A percentile compares a stretch with the other conserved stretches of the same genome.
These are phyloP conservation scores for Bruguiera parviflora DNA, from an alignment of 345 rosid genomes.

Conservation along the genomic window DNA sequence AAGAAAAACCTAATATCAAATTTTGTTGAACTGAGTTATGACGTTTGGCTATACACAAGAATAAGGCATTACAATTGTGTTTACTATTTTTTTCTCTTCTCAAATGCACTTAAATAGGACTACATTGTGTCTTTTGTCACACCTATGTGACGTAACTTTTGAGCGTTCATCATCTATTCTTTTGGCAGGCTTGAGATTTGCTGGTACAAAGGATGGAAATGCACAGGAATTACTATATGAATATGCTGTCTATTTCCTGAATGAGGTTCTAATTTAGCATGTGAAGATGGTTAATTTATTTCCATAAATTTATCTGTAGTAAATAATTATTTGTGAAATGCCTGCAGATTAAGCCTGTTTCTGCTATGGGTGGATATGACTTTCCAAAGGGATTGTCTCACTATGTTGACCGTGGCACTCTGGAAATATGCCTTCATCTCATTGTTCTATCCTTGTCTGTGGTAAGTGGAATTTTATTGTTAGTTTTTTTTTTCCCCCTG, in stretches of 20 bases:
- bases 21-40: background rate
- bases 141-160: too few relatives aligned
- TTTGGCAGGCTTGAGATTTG: conserved; percentile 76
- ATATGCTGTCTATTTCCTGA: conserved; percentile 72
- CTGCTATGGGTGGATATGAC: conserved; percentile 37
- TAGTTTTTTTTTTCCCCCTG: conserved; percentile 8
- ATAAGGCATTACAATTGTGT: too few relatives aligned
- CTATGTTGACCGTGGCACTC: conserved; percentile 82
- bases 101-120: too few relatives aligned
- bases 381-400: conserved; percentile 79
- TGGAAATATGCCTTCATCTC: conserved; percentile 91
- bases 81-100: too few relatives aligned
- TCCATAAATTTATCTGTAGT: background rate
- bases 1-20: background rate
- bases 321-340: conserved; percentile 18
- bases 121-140: too few relatives aligned
- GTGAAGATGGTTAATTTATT: conserved; percentile 16
- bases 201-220: conserved; percentile 85
- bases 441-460: conserved; percentile 81
- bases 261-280: conserved; percentile 61
- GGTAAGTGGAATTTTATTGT: conserved; percentile 37
- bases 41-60: too few relatives aligned
- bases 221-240: conserved; percentile 79
- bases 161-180: background rate
- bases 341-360: conserved; percentile 82